Percentiles rank a stretch among this genome's conserved stretches.
Evolutionary conservation across 2,329 filamentous ascomycete species (phyloP).

Genomic region (Geosmithia flava): DNA sequence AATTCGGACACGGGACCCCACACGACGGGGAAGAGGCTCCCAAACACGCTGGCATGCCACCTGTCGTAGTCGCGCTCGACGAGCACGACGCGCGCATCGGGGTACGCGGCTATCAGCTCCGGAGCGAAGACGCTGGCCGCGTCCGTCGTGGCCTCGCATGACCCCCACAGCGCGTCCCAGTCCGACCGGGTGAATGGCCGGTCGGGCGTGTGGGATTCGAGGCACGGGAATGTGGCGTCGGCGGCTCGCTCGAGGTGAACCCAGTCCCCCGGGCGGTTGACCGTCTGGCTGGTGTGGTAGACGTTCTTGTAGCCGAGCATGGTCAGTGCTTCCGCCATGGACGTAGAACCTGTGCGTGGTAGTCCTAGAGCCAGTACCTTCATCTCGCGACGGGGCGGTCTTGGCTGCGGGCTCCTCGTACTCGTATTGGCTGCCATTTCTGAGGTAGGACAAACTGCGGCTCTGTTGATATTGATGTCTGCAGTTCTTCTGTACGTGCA

Average conservation of each 20-base stretch:
- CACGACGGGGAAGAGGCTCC: constrained; percentile 13
- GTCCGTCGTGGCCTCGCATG: constrained; percentile 17
- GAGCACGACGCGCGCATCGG: constrained; percentile 19
- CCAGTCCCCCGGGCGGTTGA: constrained; percentile 12
- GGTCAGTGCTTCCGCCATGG: constrained; percentile 18
- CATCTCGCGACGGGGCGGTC: constrained; percentile 9
- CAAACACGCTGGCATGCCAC: constrained; percentile 18
- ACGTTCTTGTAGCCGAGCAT: constrained; percentile 19
- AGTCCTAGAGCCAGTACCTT: constrained; percentile 17
- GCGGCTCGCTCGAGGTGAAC: constrained; percentile 11
- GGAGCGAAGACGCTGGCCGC: constrained; percentile 13
- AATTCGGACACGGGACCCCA: constrained; percentile 8
- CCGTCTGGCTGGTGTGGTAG: constrained; percentile 14
- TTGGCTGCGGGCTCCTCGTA: background rate
- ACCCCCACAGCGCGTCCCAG: constrained; percentile 19
- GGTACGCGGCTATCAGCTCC: constrained; percentile 15
- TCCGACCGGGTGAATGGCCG: constrained; percentile 12
- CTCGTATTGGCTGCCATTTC: too few relatives aligned
- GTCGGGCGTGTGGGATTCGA: constrained; percentile 13
- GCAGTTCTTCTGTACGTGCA: too few relatives aligned
- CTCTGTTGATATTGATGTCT: too few relatives aligned
- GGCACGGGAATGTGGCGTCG: constrained; percentile 14
- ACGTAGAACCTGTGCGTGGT: constrained; percentile 17
- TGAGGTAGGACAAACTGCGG: too few relatives aligned
- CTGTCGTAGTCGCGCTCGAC: constrained; percentile 15